phyloP scores from a whole-genome alignment of 2,329 filamentous ascomycete species.

The Fusarium newnesense region DNA sequence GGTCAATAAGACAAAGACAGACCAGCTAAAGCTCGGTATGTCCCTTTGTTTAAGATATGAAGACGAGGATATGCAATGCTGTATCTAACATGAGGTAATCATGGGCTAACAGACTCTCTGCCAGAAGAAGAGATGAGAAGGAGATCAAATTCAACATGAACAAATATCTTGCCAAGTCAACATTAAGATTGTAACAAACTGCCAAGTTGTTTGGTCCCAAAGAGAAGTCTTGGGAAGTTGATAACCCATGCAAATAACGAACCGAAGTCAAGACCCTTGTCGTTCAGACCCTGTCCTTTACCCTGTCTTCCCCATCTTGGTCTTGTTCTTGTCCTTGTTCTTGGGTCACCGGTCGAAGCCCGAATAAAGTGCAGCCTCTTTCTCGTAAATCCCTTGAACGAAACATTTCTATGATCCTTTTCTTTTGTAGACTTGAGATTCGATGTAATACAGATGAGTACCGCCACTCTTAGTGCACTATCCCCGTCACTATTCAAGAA shows the following conservation, averaged over 20 bases:
- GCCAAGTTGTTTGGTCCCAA: background rate
- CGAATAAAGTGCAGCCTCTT: slow-evolving; percentile 30
- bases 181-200: background rate
- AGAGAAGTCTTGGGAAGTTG: background rate
- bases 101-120: background rate
- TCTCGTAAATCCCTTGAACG: background rate
- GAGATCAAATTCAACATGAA: background rate
- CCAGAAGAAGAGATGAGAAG: background rate
- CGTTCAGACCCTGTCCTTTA: background rate
- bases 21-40: background rate
- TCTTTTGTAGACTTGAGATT: background rate
- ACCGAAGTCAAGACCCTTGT: background rate
- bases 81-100: background rate
- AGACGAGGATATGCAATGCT: slow-evolving; percentile 30
- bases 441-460: slow-evolving; percentile 1
- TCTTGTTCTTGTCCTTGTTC: background rate
- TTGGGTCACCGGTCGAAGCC: slow-evolving; percentile 14
- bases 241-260: background rate
- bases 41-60: background rate
- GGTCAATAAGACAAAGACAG: background rate
- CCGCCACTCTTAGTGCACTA: background rate
- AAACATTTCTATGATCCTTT: background rate
- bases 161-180: background rate
- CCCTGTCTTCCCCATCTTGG: slow-evolving; percentile 21
- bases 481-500: background rate